These are phyloP conservation scores for Postia placenta DNA, from an alignment of 768 basidiomycete species.

Conservation along the genomic window DNA sequence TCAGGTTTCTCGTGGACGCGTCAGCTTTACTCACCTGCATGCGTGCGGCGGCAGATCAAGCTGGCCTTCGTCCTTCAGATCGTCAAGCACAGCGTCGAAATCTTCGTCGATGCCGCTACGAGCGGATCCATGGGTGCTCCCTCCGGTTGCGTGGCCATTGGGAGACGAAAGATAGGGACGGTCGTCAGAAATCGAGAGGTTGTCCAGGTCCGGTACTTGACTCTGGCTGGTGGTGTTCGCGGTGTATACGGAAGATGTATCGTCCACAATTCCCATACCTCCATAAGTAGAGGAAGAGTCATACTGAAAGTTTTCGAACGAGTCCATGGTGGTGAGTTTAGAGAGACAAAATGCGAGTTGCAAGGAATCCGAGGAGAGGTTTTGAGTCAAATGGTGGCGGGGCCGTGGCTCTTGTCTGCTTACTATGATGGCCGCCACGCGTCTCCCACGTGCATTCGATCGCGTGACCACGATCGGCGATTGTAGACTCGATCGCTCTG, in stretches of 20 bases:
- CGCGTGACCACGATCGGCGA: not conserved
- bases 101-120: slow-evolving; percentile 57
- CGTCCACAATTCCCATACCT: slow-evolving; percentile 64
- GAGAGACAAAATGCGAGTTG: slow-evolving; percentile 3
- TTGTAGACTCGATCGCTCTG: too few species aligned
- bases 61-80: slow-evolving; percentile 74
- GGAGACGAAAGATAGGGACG: slow-evolving; percentile 34
- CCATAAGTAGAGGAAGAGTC: slow-evolving; percentile 81
- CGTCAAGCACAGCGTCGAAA: slow-evolving; percentile 85
- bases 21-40: slow-evolving; percentile 66
- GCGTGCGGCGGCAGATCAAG: slow-evolving; percentile 88
- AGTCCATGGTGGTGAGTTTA: slow-evolving; percentile 50
- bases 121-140: slow-evolving; percentile 5
- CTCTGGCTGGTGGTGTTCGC: slow-evolving; percentile 57
- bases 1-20: not conserved
- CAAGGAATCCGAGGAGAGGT: too few species aligned
- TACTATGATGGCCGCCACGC: slow-evolving; percentile 12
- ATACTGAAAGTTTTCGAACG: slow-evolving; percentile 82
- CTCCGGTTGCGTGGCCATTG: slow-evolving; percentile 33
- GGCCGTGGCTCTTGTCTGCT: slow-evolving; percentile 6
- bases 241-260: slow-evolving; percentile 77
- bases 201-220: slow-evolving; percentile 47
- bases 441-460: slow-evolving; percentile 6
- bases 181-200: slow-evolving; percentile 64
- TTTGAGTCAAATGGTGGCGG: not conserved